Evolutionary conservation across 2,329 filamentous ascomycete genomes (phyloP).

Genomic region (Stemphylium vesicarium): DNA sequence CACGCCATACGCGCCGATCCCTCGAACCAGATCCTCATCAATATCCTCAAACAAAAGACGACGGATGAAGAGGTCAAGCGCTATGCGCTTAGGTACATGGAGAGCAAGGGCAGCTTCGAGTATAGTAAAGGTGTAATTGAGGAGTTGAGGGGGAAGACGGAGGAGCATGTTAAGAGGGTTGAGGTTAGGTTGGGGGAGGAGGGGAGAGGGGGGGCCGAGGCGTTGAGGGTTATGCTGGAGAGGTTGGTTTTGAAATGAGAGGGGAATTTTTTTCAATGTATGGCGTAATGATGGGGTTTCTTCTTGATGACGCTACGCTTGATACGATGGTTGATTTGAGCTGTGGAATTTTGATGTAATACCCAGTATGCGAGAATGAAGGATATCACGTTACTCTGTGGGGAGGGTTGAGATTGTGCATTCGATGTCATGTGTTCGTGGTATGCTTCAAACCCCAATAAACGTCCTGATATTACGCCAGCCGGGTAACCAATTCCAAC

Average conservation of each 20-base stretch:
- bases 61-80: constrained; percentile 85
- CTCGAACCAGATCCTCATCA: constrained; percentile 79
- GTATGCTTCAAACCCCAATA: too few species aligned
- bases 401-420: too few species aligned
- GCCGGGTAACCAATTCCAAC: too few species aligned
- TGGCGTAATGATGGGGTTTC: not conserved
- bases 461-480: too few species aligned
- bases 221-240: constrained; percentile 50
- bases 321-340: not conserved
- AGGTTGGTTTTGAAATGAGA: constrained; percentile 45
- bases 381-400: too few species aligned
- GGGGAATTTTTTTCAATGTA: too few species aligned
- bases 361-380: too few species aligned
- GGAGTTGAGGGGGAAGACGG: constrained; percentile 53
- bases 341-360: too few species aligned
- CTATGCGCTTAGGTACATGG: constrained; percentile 92
- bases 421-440: too few species aligned
- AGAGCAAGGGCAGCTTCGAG: constrained; percentile 84
- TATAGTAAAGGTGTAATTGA: constrained; percentile 72
- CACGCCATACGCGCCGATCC: constrained; percentile 85
- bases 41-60: constrained; percentile 91
- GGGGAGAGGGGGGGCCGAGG: constrained; percentile 48
- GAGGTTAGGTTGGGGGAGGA: constrained; percentile 47
- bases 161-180: constrained; percentile 51
- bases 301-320: not conserved